These are phyloP conservation scores for Ormosia semicastrata DNA, from an alignment of 306 rosid genomes.

Conservation along the genomic window DNA sequence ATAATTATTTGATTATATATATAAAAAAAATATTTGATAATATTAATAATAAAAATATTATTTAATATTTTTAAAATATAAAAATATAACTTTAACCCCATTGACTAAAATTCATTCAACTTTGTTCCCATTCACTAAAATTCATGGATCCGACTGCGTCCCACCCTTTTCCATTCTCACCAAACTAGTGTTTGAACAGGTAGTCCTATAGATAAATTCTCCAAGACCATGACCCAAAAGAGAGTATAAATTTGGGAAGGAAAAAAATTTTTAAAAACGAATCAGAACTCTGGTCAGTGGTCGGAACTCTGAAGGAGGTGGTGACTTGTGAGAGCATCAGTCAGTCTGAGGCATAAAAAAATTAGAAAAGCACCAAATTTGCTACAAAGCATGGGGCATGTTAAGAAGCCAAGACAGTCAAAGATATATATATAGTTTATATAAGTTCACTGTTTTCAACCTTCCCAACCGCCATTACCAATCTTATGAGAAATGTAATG, in stretches of 20 bases:
- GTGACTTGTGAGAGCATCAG: neutral
- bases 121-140: no score
- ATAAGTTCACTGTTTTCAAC: conserved; percentile 5
- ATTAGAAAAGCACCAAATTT: neutral
- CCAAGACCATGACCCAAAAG: neutral
- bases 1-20: no score
- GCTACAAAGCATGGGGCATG: neutral
- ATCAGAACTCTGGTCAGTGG: neutral
- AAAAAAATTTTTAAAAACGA: neutral
- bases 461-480: neutral
- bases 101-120: no score
- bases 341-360: neutral
- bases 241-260: neutral
- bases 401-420: neutral
- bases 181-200: no score
- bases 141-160: no score
- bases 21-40: no score
- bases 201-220: neutral
- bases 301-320: neutral
- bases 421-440: neutral
- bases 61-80: no score
- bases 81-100: no score
- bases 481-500: neutral
- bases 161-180: no score
- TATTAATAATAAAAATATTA: no score